phyloP scores from a whole-genome alignment of 1,284 basidiomycete species.

The Melampsora americana region DNA sequence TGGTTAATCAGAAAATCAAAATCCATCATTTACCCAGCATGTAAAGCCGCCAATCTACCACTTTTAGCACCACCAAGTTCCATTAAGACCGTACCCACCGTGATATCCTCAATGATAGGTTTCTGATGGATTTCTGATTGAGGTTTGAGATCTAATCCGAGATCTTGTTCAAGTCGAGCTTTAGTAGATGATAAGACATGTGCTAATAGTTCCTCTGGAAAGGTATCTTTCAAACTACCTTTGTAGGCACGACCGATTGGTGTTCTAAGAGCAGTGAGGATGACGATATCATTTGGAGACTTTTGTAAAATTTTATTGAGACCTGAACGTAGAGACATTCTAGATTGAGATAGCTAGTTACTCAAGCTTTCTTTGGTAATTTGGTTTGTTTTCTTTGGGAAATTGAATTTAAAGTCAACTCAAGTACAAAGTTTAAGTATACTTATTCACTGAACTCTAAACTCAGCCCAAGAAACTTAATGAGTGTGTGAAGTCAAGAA shows the following conservation, averaged over 20 bases:
- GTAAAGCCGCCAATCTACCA: conserved; percentile 54
- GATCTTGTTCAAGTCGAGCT: conserved; percentile 51
- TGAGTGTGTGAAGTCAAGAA: too few species aligned
- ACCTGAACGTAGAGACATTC: neutral
- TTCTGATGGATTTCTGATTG: conserved; percentile 48
- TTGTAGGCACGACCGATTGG: conserved; percentile 54
- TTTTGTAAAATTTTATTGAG: conserved; percentile 47
- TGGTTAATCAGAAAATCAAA: conserved; percentile 45
- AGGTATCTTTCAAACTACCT: conserved; percentile 52
- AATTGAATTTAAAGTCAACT: too few species aligned
- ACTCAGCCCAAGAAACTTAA: too few species aligned
- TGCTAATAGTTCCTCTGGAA: conserved; percentile 54
- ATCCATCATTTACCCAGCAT: conserved; percentile 51
- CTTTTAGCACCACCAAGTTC: conserved; percentile 55
- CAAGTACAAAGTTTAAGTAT: too few species aligned
- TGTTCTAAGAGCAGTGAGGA: conserved; percentile 54
- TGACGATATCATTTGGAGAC: conserved; percentile 51
- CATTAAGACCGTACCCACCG: conserved; percentile 55
- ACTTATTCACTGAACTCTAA: too few species aligned
- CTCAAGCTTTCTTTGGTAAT: too few species aligned
- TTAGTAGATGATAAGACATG: conserved; percentile 52
- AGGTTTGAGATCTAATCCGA: conserved; percentile 51
- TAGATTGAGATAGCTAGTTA: too few species aligned
- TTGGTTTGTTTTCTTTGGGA: too few species aligned
- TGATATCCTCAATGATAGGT: conserved; percentile 52